phyloP scores from a whole-genome alignment of 1,284 basidiomycete genomes.

The Ganoderma boninense region DNA sequence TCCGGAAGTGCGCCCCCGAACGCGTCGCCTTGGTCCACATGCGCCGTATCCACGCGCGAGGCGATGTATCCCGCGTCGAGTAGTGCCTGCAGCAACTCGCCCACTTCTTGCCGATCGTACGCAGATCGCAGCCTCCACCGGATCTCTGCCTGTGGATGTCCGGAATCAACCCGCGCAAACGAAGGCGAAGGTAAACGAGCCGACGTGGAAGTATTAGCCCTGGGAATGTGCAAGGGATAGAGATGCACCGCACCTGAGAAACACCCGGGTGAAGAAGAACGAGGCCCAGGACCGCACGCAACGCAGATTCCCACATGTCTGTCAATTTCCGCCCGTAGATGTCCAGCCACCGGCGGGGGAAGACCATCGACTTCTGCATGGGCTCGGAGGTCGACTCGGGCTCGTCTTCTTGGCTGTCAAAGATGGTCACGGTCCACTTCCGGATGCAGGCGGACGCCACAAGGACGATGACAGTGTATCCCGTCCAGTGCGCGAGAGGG shows the following conservation, averaged over 20 bases:
- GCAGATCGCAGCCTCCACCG: constrained; percentile 70
- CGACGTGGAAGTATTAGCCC: constrained; percentile 13
- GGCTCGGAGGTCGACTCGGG: not conserved
- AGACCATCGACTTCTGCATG: constrained; percentile 46
- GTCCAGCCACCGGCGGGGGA: constrained; percentile 83
- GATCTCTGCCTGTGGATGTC: constrained; percentile 61
- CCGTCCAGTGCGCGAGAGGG: constrained; percentile 73
- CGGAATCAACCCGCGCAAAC: not conserved
- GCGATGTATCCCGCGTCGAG: constrained; percentile 56
- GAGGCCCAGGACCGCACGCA: constrained; percentile 71
- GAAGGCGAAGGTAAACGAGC: not conserved
- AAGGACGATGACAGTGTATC: constrained; percentile 63
- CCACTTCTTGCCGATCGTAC: constrained; percentile 80
- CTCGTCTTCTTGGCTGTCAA: constrained; percentile 26
- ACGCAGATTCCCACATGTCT: constrained; percentile 74
- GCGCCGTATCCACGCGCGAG: constrained; percentile 39
- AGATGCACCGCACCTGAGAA: constrained; percentile 60
- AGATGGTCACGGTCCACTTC: constrained; percentile 69
- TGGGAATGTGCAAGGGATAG: not conserved
- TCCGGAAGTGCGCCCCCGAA: constrained; percentile 44
- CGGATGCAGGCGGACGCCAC: constrained; percentile 56
- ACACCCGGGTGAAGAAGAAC: constrained; percentile 78
- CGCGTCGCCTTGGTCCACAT: not conserved
- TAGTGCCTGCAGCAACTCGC: constrained; percentile 69
- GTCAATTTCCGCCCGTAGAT: constrained; percentile 67